These are phyloP conservation scores for Penicillium robsamsonii DNA, from an alignment of 495 filamentous ascomycete genomes.

Conservation along the genomic window DNA sequence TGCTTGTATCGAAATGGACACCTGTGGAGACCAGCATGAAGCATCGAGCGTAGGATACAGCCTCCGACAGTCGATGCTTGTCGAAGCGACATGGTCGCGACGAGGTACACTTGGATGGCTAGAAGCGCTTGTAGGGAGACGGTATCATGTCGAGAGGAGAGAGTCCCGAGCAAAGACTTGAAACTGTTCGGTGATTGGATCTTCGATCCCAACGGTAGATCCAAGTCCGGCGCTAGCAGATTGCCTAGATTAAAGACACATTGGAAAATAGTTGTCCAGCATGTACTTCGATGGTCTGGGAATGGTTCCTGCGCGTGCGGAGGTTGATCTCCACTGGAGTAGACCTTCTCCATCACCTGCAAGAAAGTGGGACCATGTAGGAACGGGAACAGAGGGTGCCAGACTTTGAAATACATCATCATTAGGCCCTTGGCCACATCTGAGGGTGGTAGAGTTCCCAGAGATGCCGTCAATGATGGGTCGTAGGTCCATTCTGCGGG, in stretches of 20 bases:
- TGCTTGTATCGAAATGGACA: slow-evolving; percentile 45
- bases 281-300: slow-evolving; percentile 27
- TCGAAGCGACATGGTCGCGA: slow-evolving; percentile 41
- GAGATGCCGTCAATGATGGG: slow-evolving; percentile 21
- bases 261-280: slow-evolving; percentile 43
- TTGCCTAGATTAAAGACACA: slow-evolving; percentile 40
- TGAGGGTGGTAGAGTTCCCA: slow-evolving; percentile 34
- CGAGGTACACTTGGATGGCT: slow-evolving; percentile 38
- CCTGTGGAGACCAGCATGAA: slow-evolving; percentile 43
- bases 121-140: slow-evolving; percentile 40
- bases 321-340: slow-evolving; percentile 22
- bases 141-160: slow-evolving; percentile 37
- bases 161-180: slow-evolving; percentile 27
- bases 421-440: slow-evolving; percentile 33
- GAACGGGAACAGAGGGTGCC: slow-evolving; percentile 52
- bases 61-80: slow-evolving; percentile 41
- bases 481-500: slow-evolving; percentile 36
- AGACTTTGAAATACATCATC: slow-evolving; percentile 45
- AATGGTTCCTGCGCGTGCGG: background rate
- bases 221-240: slow-evolving; percentile 28
- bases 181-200: slow-evolving; percentile 33
- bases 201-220: slow-evolving; percentile 25
- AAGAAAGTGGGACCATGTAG: slow-evolving; percentile 51
- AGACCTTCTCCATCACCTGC: slow-evolving; percentile 44
- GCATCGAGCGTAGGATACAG: slow-evolving; percentile 39